These are phyloP conservation scores for Sphagnum fallax DNA, from an alignment of 228 moss, liverwort and hornwort genomes.

Conservation along the genomic window DNA sequence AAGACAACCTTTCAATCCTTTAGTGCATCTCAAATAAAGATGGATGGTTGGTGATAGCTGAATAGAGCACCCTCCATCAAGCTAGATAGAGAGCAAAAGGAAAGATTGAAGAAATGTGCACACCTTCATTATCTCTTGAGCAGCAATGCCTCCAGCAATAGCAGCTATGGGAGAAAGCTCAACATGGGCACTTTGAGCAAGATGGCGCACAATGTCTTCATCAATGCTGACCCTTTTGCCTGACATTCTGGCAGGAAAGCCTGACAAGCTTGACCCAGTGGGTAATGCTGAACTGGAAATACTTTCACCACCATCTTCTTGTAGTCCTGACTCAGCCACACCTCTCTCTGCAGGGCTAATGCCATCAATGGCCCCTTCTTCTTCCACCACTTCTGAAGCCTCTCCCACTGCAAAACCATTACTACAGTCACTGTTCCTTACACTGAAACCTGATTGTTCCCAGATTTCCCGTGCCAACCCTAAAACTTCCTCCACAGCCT, in stretches of 20 bases:
- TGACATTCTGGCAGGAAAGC: constrained; percentile 16
- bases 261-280: constrained; percentile 16
- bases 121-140: constrained; percentile 91
- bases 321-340: constrained; percentile 20
- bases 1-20: neutral
- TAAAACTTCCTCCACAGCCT: constrained; percentile 60
- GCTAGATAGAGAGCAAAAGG: too few relatives aligned
- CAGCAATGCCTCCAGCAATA: constrained; percentile 83
- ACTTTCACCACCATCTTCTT: constrained; percentile 33
- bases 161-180: constrained; percentile 79
- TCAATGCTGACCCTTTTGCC: constrained; percentile 29
- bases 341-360: constrained; percentile 31
- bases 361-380: constrained; percentile 32
- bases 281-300: constrained; percentile 23
- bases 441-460: constrained; percentile 43
- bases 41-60: too few relatives aligned
- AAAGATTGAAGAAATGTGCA: too few relatives aligned
- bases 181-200: constrained; percentile 60
- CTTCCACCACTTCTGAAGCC: constrained; percentile 38
- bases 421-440: constrained; percentile 20
- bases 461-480: constrained; percentile 72
- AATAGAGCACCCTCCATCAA: too few relatives aligned
- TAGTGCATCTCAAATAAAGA: neutral
- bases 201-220: constrained; percentile 53
- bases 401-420: constrained; percentile 77